Base-by-base conservation (phyloP, 2,329 filamentous ascomycete species). In the Colletotrichum cuscutae region DNA sequence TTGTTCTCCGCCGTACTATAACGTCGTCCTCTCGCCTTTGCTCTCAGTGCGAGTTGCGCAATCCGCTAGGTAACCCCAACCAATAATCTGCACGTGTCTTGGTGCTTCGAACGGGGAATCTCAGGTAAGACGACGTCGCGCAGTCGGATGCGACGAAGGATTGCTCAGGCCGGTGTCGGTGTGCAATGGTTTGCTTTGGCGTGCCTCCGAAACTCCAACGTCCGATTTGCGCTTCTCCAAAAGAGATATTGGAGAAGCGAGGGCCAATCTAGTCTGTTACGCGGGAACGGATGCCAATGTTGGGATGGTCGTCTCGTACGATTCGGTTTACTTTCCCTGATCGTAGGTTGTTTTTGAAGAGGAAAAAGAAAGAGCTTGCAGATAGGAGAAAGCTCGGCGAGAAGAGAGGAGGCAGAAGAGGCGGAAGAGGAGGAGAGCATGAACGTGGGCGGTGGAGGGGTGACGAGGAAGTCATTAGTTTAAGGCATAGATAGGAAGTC, bases 131-230 rank as follows among this genome's bases (percentile, higher is more conserved):
- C 60, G 61, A 15, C 30, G 56, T 65, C 46, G 56, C 8, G 24
- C 30, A 61, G 60, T 19, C 46, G 24, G 26, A 42, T 8, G 58
- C 22, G 28, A 37, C 19, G 32, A 49, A 49, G 42, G 42, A 13
- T 19, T 9, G 2, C 19, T 30, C 37, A 37, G 63, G 56, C 71
- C 71, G 71, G 70, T 67, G 61, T 67, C 66, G 66, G 60, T 56
- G 71, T 70, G 32, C 35, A n/a, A 46, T 60, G 11, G 42, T 32
- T 37, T 35, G 6, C 62, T 37, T 54, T 22, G 9, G 15, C 24
- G 37, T 32, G n/a, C 15, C 35, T 62, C 28, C 32, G 56, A 57
- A 52, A 30, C 28, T 19, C 5, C 15, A 37, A 49, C 56, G 59
- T 26, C 28, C 69, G 11, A 65, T 52, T 63, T 68, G 53, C 67